Percentiles rank a stretch among this genome's conserved stretches.
Evolutionary conservation across 2,329 filamentous ascomycete genomes (phyloP).

Genomic region (Fusarium oligoseptatum): DNA sequence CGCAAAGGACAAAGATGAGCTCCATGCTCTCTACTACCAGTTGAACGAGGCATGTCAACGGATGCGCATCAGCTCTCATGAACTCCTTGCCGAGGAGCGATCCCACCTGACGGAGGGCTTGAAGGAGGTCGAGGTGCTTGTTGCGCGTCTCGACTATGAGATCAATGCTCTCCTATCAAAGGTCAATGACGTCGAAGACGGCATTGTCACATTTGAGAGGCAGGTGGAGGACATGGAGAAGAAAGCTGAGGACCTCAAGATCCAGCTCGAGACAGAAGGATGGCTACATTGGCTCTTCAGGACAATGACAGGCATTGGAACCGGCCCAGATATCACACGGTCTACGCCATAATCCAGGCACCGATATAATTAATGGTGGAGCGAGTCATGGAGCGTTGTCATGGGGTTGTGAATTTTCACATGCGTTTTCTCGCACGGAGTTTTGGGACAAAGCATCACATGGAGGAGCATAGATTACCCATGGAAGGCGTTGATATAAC

Average conservation of each 20-base stretch:
- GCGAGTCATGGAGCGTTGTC: slow-evolving; percentile 8
- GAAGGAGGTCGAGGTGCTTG: slow-evolving; percentile 83
- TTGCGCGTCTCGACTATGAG: slow-evolving; percentile 93
- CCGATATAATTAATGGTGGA: slow-evolving; percentile 1
- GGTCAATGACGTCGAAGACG: slow-evolving; percentile 88
- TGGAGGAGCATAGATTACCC: slow-evolving; percentile 11
- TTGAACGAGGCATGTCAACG: slow-evolving; percentile 78
- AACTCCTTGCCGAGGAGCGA: slow-evolving; percentile 78
- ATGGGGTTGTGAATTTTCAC: slow-evolving; percentile 5
- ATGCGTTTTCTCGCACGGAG: slow-evolving; percentile 26
- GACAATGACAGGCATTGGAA: slow-evolving; percentile 71
- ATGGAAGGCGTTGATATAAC: slow-evolving; percentile 26
- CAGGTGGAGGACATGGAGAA: slow-evolving; percentile 80
- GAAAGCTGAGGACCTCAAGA: slow-evolving; percentile 72
- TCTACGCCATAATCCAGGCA: slow-evolving; percentile 33
- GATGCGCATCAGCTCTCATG: slow-evolving; percentile 75
- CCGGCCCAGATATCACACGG: slow-evolving; percentile 67
- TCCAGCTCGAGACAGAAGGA: slow-evolving; percentile 73
- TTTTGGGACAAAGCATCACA: slow-evolving; percentile 27
- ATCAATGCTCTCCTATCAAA: slow-evolving; percentile 83
- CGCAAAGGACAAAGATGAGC: slow-evolving; percentile 72
- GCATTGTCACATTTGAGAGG: slow-evolving; percentile 81
- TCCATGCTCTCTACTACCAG: slow-evolving; percentile 77
- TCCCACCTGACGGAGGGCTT: slow-evolving; percentile 76
- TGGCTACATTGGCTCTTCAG: slow-evolving; percentile 75